phyloP scores from a whole-genome alignment of 345 rosid genomes.

The Microthlaspi erraticum region DNA sequence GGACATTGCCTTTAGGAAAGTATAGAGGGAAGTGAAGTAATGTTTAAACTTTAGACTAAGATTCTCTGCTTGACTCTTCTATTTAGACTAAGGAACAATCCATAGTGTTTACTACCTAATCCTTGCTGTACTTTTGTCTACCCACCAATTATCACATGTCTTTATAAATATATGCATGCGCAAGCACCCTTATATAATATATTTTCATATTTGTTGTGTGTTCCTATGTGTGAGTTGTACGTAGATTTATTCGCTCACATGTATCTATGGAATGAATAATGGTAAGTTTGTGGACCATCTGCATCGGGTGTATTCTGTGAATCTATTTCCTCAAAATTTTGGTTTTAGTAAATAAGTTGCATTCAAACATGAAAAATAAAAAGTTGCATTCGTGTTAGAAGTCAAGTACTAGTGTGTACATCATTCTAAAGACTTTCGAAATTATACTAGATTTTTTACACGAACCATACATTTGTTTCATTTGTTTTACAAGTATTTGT shows the following conservation, averaged over 20 bases:
- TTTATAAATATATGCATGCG: conserved; percentile 44
- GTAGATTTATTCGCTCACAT: conserved; percentile 41
- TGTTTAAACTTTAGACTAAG: conserved; percentile 45
- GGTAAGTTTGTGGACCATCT: conserved; percentile 44
- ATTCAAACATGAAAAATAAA: conserved; percentile 20
- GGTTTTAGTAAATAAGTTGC: conserved; percentile 39
- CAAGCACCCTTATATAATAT: conserved; percentile 29
- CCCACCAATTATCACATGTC: conserved; percentile 46
- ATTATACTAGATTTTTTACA: conserved; percentile 24
- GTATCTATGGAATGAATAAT: conserved; percentile 44
- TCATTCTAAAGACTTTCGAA: conserved; percentile 26
- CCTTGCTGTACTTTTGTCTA: conserved; percentile 47
- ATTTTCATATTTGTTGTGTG: conserved; percentile 29
- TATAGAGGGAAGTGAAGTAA: conserved; percentile 22
- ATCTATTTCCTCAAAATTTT: conserved; percentile 40
- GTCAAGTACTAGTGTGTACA: conserved; percentile 41
- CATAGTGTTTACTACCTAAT: conserved; percentile 50
- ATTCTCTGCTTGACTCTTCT: conserved; percentile 49
- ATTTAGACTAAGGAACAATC: conserved; percentile 49
- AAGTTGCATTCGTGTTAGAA: conserved; percentile 36
- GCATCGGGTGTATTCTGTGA: conserved; percentile 38
- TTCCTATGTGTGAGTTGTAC: conserved; percentile 40
- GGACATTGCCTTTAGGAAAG: conserved; percentile 30
- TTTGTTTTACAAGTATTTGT: not conserved
- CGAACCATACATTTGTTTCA: not conserved